Conservation (phyloP, 2,329 filamentous ascomycete species). For the Neofusicoccum umdonicola region DNA sequence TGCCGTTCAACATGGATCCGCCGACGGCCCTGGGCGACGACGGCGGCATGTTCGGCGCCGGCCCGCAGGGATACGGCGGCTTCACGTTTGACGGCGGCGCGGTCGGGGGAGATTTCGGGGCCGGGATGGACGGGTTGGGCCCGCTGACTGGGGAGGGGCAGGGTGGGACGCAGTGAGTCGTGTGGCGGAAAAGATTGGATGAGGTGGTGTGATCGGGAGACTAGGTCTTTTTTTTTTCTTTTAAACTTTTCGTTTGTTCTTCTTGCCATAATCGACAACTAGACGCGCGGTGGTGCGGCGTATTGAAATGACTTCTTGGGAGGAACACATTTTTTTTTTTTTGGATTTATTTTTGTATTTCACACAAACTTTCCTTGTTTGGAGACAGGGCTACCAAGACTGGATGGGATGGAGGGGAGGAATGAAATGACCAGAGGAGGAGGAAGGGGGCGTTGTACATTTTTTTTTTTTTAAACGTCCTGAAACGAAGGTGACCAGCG, state of each 20-base stretch:
- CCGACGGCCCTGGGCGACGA: constrained; percentile 46
- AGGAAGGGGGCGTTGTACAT: too few species aligned
- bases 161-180: not conserved
- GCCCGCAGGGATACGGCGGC: not conserved
- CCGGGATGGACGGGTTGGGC: constrained; percentile 7
- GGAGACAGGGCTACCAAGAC: too few species aligned
- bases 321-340: too few species aligned
- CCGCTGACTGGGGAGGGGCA: not conserved
- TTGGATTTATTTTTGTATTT: too few species aligned
- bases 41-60: constrained; percentile 21
- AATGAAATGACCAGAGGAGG: too few species aligned
- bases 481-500: too few species aligned
- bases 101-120: not conserved
- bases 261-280: too few species aligned
- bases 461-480: too few species aligned
- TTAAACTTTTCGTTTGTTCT: not conserved
- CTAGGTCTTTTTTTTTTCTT: not conserved
- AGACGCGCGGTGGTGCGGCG: too few species aligned
- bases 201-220: not conserved
- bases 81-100: constrained; percentile 1
- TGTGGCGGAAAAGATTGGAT: not conserved
- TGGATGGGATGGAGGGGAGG: too few species aligned
- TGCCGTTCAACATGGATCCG: constrained; percentile 88
- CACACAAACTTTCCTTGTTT: too few species aligned
- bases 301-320: too few species aligned